Conservation (phyloP, 371 early-diverging fungal species). For the Nosema muscidifuracis region DNA sequence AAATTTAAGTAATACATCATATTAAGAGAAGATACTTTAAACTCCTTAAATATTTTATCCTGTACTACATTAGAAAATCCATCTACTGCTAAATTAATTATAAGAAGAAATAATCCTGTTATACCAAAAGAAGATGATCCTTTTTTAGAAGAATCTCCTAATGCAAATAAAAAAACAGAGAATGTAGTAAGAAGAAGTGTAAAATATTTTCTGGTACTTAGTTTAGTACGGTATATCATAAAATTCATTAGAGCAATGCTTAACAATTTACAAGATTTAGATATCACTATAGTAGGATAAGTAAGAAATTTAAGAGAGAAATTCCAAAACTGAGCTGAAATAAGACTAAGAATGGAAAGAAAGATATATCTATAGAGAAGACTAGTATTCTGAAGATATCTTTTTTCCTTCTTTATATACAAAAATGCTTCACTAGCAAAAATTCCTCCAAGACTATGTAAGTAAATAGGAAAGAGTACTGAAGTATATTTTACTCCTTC, state of each 20-base stretch:
- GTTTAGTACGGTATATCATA: constrained; percentile 73
- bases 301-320: constrained; percentile 80
- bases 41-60: constrained; percentile 77
- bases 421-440: neutral
- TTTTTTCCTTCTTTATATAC: neutral
- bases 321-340: constrained; percentile 78
- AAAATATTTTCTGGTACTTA: constrained; percentile 72
- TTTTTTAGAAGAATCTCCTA: constrained; percentile 66
- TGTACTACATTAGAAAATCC: constrained; percentile 91
- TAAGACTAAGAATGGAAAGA: constrained; percentile 9
- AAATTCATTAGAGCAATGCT: constrained; percentile 87
- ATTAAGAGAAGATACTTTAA: constrained; percentile 70
- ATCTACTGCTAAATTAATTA: constrained; percentile 76
- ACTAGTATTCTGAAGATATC: neutral
- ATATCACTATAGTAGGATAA: constrained; percentile 87
- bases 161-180: constrained; percentile 82
- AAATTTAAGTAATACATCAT: constrained; percentile 95
- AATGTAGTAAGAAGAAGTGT: constrained; percentile 73
- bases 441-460: constrained; percentile 17
- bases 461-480: constrained; percentile 1
- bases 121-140: constrained; percentile 64
- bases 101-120: constrained; percentile 73
- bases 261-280: constrained; percentile 88
- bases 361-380: constrained; percentile 13
- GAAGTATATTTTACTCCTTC: constrained; percentile 12